Evolutionary conservation across 108 stramenopile genomes (phyloP).

Genomic region (Mayamaea pseudoterrestris): DNA sequence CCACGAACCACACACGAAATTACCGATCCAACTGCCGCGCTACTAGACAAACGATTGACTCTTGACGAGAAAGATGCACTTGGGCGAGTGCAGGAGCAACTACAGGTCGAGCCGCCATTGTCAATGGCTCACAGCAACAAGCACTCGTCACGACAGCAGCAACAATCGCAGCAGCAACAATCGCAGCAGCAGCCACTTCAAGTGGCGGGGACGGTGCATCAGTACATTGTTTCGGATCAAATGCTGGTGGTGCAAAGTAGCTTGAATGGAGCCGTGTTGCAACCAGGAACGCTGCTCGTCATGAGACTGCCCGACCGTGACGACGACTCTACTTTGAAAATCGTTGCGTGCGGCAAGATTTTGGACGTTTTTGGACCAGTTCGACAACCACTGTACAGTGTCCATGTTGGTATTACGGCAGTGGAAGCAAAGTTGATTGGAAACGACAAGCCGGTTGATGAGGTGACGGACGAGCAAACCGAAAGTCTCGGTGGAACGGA

Average conservation of each 20-base stretch:
- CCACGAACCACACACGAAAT: not conserved
- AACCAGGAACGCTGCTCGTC: slow-evolving; percentile 42
- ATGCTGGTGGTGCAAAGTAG: slow-evolving; percentile 5
- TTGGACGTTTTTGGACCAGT: slow-evolving; percentile 84
- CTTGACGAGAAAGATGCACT: not conserved
- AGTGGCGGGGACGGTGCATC: slow-evolving; percentile 47
- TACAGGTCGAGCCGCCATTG: not conserved
- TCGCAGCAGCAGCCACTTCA: slow-evolving; percentile 3
- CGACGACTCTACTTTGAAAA: not conserved
- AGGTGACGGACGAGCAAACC: slow-evolving; percentile 1
- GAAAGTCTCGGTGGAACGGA: not conserved
- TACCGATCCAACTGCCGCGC: not conserved
- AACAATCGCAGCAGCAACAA: not conserved
- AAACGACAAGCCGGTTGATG: slow-evolving; percentile 35
- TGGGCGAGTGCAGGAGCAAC: not conserved
- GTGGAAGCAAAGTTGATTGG: too few relatives aligned
- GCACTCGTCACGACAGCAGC: not conserved
- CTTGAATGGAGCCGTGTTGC: slow-evolving; percentile 8
- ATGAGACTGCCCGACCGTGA: slow-evolving; percentile 10
- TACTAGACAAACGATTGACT: not conserved
- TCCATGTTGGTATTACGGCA: too few relatives aligned
- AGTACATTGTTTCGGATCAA: slow-evolving; percentile 35
- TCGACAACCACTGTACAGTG: slow-evolving; percentile 63
- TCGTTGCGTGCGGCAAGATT: slow-evolving; percentile 50
- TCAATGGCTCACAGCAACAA: not conserved